Base-by-base conservation (phyloP, 129 eudicot species). In the sunflower (Helianthus annuus) region DNA sequence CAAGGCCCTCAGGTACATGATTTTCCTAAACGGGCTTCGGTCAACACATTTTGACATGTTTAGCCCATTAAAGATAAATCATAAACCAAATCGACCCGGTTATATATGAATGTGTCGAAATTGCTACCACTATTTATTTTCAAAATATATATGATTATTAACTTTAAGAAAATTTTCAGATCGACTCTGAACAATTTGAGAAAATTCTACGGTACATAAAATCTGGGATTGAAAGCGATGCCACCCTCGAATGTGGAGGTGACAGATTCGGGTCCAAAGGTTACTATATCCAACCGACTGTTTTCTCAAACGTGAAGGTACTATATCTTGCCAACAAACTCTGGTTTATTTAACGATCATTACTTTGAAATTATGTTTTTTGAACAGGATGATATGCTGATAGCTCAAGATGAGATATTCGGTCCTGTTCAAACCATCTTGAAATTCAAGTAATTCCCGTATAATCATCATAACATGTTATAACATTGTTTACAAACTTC, bases 1-100 rank as follows among this genome's bases (percentile, higher is more conserved):
- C 97, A 91, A 80, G 97, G 97, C 52, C 97, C 97, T 34, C 96
- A 91, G 97, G 97, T 91, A 79, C 70, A n/a, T 11, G 65, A 59
- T 59, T 1, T 59, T 59, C 16, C 17, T 7, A 3, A 63, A 63
- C 4, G 14, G 49, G 48, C 68, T n/a, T 4, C 11, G 70, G 38
- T 42, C 70, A 42, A 42, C 42, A 59, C 42, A 59, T 59, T 34
- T 60, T 60, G 45, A 34, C 66, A 4, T 6, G 19, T 60, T 32
- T 34, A 58, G 29, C 15, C n/a, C 64, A 4, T 58, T 58, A 24
- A 58, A 58, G 64, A 10, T 61, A 34, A 38, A 32, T 5, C 65
- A 60, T 29, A 22, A 24, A 1, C 45, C 17, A 60, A 6, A 5
- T 34, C 48, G 24, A 34, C 46, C 48, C 46, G 7, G 3, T 15